Conservation (phyloP, 805 yeast genomes). For the Candida multigemmis region DNA sequence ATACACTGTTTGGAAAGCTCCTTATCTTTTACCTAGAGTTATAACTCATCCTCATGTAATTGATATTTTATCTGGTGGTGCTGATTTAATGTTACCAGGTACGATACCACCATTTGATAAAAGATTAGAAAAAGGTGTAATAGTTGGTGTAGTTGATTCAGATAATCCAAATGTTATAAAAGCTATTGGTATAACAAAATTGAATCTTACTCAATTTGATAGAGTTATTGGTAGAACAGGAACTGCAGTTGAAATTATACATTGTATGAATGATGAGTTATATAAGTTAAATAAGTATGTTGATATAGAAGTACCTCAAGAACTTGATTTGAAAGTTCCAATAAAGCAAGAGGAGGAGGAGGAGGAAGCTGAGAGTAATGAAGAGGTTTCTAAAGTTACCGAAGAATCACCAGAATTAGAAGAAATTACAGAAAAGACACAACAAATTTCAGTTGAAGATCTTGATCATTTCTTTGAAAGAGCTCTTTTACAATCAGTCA, state of each 20-base stretch:
- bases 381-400: conserved; percentile 2
- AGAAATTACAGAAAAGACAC: conserved; percentile 6
- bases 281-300: conserved; percentile 39
- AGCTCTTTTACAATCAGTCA: conserved; percentile 63
- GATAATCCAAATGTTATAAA: conserved; percentile 51
- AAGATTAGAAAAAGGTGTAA: conserved; percentile 36
- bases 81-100: conserved; percentile 75
- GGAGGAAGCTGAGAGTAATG: conserved; percentile 4
- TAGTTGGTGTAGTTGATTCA: conserved; percentile 66
- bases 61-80: conserved; percentile 65
- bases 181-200: conserved; percentile 61
- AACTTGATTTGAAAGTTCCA: conserved; percentile 30
- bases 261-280: conserved; percentile 59
- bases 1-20: conserved; percentile 62
- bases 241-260: conserved; percentile 68
- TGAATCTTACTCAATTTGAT: conserved; percentile 36
- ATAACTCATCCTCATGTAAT: conserved; percentile 70
- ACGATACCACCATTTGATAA: conserved; percentile 51
- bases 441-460: conserved; percentile 44
- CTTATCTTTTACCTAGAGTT: conserved; percentile 57
- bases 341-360: conserved; percentile 9
- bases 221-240: conserved; percentile 61
- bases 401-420: conserved; percentile 4
- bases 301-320: conserved; percentile 22
- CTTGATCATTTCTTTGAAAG: conserved; percentile 67